Conservation (phyloP, 495 filamentous ascomycete species). For the Baudoinia panamericana region DNA sequence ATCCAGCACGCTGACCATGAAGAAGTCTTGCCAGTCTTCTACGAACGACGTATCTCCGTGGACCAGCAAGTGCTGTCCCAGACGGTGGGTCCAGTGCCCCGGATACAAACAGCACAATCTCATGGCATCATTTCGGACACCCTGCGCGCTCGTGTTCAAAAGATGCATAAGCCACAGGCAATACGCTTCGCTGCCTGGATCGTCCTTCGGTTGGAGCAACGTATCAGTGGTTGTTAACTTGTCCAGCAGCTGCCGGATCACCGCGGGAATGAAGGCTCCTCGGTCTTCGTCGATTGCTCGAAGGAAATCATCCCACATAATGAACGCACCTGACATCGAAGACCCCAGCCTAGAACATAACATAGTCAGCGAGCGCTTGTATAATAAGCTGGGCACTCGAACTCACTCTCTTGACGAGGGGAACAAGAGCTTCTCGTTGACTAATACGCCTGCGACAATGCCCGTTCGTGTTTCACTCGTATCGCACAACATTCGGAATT, state of each 20-base stretch:
- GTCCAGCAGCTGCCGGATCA: conserved; percentile 8
- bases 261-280: conserved; percentile 1
- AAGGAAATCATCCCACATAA: conserved; percentile 27
- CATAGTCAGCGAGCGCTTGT: conserved; percentile 4
- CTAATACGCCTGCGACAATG: conserved; percentile 13
- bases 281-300: conserved; percentile 4
- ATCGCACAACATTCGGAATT: too few relatives aligned
- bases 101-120: conserved; percentile 19
- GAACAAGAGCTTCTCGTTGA: conserved; percentile 20
- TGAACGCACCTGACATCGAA: conserved; percentile 26
- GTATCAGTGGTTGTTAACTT: neutral
- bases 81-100: conserved; percentile 6
- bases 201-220: neutral
- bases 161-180: conserved; percentile 24
- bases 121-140: conserved; percentile 4
- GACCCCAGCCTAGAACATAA: conserved; percentile 6
- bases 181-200: conserved; percentile 20
- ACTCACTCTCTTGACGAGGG: conserved; percentile 20
- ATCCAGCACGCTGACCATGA: conserved; percentile 6
- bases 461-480: too few relatives aligned
- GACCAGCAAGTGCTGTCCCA: conserved; percentile 12
- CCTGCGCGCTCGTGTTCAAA: neutral
- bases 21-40: conserved; percentile 14
- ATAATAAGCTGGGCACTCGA: too few relatives aligned
- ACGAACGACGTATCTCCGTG: conserved; percentile 2